Evolutionary conservation across 2,329 filamentous ascomycete genomes (phyloP).

Genomic region (Pseudocercospora fijiensis): DNA sequence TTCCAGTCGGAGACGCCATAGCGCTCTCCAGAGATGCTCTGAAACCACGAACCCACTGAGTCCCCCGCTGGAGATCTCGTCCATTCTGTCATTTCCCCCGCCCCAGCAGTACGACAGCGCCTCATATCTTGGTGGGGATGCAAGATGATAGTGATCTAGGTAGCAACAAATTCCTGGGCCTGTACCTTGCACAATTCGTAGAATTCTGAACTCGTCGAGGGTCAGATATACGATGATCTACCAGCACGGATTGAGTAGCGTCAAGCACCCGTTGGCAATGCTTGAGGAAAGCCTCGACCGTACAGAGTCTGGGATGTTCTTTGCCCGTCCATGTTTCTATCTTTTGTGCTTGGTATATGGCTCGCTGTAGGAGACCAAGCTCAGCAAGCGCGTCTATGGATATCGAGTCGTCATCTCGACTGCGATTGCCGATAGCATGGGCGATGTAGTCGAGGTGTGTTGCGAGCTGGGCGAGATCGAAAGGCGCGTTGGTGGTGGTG

Average conservation of each 20-base stretch:
- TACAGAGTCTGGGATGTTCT: neutral
- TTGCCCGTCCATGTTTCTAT: neutral
- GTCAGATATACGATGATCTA: neutral
- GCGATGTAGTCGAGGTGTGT: neutral
- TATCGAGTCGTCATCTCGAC: neutral
- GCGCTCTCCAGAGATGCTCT: constrained; percentile 17
- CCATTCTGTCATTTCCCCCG: neutral
- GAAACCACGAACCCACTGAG: constrained; percentile 16
- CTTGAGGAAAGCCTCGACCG: neutral
- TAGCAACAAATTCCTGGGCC: constrained; percentile 10
- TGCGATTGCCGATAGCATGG: neutral
- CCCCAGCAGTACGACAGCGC: constrained; percentile 25
- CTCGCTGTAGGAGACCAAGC: neutral
- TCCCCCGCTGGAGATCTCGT: constrained; percentile 12
- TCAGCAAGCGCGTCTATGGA: neutral
- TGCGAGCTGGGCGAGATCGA: neutral
- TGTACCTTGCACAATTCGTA: constrained; percentile 12
- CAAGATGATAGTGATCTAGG: constrained; percentile 9
- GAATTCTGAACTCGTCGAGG: constrained; percentile 11
- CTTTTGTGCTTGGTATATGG: neutral
- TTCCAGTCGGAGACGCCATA: constrained; percentile 12
- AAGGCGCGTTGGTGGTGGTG: neutral
- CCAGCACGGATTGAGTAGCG: neutral
- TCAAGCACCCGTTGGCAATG: neutral
- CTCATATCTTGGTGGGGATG: constrained; percentile 12